phyloP scores from a whole-genome alignment of 192 early-diverging fungal species.

The Ramicandelaber brevisporus region DNA sequence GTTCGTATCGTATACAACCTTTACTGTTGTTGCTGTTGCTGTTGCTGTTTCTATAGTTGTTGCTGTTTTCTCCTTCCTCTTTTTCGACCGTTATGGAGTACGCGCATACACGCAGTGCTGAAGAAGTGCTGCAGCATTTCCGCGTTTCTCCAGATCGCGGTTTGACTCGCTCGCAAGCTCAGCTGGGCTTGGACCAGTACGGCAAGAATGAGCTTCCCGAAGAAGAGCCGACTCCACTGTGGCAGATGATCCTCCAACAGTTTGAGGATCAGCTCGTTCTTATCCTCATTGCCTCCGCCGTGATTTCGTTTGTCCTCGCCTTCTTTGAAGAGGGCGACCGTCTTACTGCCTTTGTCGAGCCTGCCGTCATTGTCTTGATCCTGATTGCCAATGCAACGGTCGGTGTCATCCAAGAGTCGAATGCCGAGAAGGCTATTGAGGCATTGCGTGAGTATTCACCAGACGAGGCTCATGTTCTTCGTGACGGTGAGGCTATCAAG shows the following conservation, averaged over 20 bases:
- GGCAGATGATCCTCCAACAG: conserved; percentile 84
- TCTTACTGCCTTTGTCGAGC: conserved; percentile 87
- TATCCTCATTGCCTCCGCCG: conserved; percentile 76
- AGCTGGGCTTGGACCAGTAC: conserved; percentile 26
- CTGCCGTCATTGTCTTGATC: conserved; percentile 91
- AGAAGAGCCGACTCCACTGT: conserved; percentile 71
- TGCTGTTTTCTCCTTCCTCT: no score
- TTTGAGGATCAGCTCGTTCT: conserved; percentile 97
- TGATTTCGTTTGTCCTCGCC: conserved; percentile 79
- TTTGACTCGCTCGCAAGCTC: conserved; percentile 33
- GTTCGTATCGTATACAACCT: no score
- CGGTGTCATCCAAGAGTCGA: conserved; percentile 88
- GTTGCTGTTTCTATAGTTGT: no score
- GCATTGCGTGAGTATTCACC: conserved; percentile 90
- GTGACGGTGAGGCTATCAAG: conserved; percentile 38
- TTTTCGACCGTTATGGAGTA: conserved; percentile 25
- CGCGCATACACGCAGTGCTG: conserved; percentile 26
- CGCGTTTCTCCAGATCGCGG: conserved; percentile 37
- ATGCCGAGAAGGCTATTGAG: conserved; percentile 93
- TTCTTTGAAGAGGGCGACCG: conserved; percentile 49
- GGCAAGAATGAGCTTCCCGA: conserved; percentile 80
- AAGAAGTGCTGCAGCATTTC: conserved; percentile 39
- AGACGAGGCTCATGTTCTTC: conserved; percentile 78
- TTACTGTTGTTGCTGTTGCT: no score
- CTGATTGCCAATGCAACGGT: conserved; percentile 94